Percentiles rank a stretch among this genome's conserved stretches.
Evolutionary conservation across 306 rosid species (phyloP).

Genomic region (Ormosia semicastrata): DNA sequence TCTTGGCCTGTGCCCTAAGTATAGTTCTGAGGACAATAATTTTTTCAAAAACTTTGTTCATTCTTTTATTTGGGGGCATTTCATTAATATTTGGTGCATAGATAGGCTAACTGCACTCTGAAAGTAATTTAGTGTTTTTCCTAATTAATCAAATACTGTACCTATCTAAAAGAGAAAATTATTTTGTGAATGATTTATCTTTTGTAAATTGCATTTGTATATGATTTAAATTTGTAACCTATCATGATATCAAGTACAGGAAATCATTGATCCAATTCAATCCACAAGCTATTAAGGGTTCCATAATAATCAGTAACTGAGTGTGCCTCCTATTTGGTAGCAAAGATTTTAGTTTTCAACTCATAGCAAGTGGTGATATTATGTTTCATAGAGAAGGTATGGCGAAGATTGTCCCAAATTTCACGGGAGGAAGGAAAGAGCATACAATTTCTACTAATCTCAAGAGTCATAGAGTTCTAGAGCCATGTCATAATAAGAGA

Average conservation of each 20-base stretch:
- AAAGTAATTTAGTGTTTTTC: background rate
- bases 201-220: background rate
- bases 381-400: no score
- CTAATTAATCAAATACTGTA: background rate
- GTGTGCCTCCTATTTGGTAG: no score
- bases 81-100: background rate
- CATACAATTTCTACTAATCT: no score
- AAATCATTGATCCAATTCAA: conserved; percentile 51
- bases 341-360: no score
- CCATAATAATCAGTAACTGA: no score
- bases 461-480: no score
- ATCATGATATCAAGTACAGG: conserved; percentile 48
- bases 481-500: no score
- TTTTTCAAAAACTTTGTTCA: background rate
- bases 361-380: no score
- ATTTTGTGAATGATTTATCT: background rate
- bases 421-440: no score
- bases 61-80: background rate
- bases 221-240: conserved; percentile 1
- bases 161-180: background rate
- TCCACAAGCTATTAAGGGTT: no score
- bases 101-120: background rate
- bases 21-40: background rate
- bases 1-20: background rate
- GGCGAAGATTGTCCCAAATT: no score